These are phyloP conservation scores for Neodidymelliopsis sp. DNA, from an alignment of 2,329 filamentous ascomycete genomes.

Conservation along the genomic window DNA sequence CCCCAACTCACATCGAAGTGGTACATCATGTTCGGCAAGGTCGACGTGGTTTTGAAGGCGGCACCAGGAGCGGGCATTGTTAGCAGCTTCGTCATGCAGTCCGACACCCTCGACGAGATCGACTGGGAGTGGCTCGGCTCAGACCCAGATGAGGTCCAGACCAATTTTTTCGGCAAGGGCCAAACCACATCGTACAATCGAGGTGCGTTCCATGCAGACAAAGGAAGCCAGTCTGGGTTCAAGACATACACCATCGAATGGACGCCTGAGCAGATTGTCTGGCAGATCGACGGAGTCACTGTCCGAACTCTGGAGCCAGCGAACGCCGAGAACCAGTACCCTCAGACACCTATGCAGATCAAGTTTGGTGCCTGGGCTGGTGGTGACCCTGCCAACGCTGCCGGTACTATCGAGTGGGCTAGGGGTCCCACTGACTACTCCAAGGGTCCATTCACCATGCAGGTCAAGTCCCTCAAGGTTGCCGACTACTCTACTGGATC, in stretches of 20 bases:
- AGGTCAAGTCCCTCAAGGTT: constrained; percentile 76
- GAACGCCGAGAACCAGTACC: constrained; percentile 80
- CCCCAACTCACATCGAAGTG: constrained; percentile 89
- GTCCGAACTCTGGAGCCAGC: constrained; percentile 76
- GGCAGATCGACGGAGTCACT: constrained; percentile 80
- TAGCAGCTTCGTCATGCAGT: constrained; percentile 88
- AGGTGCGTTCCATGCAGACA: constrained; percentile 76
- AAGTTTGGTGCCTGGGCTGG: constrained; percentile 93
- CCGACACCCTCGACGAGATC: constrained; percentile 92
- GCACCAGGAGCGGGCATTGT: constrained; percentile 92
- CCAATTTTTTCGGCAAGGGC: constrained; percentile 97
- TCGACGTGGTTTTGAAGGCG: constrained; percentile 84
- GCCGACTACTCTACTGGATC: constrained; percentile 93
- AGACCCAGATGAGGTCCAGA: constrained; percentile 79
- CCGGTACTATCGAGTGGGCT: constrained; percentile 90
- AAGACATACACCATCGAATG: constrained; percentile 93
- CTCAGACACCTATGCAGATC: constrained; percentile 94
- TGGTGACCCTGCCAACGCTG: constrained; percentile 79
- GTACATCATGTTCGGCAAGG: constrained; percentile 99
- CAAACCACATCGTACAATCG: constrained; percentile 85
- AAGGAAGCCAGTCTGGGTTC: constrained; percentile 74
- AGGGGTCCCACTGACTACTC: constrained; percentile 84
- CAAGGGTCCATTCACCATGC: constrained; percentile 85
- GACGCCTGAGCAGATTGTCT: constrained; percentile 84
- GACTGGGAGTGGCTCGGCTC: constrained; percentile 96